These are phyloP conservation scores for Xylariaceae sp. DNA, from an alignment of 2,329 filamentous ascomycete genomes.

Conservation along the genomic window DNA sequence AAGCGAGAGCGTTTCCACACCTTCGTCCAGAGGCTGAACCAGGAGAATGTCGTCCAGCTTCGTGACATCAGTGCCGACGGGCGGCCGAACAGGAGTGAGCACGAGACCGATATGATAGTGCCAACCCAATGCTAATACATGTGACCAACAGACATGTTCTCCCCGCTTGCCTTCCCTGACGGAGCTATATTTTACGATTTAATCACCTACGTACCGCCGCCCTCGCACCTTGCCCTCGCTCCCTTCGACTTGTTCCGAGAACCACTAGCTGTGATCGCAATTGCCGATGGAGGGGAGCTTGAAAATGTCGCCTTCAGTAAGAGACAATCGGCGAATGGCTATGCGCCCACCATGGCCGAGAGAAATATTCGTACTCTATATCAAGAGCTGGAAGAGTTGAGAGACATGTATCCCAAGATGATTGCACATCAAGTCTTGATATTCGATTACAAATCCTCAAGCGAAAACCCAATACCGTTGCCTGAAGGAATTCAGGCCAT, in stretches of 20 bases:
- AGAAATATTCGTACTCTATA: slow-evolving; percentile 56
- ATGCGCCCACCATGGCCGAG: slow-evolving; percentile 48
- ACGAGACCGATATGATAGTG: neutral
- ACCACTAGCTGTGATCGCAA: slow-evolving; percentile 75
- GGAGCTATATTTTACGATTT: slow-evolving; percentile 88
- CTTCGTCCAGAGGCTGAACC: slow-evolving; percentile 73
- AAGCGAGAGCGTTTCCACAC: slow-evolving; percentile 73
- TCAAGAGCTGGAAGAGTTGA: slow-evolving; percentile 66
- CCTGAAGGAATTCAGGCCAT: slow-evolving; percentile 68
- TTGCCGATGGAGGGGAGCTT: slow-evolving; percentile 77
- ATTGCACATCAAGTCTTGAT: slow-evolving; percentile 75
- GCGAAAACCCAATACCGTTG: slow-evolving; percentile 48
- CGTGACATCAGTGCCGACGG: slow-evolving; percentile 83
- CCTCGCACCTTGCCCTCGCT: slow-evolving; percentile 72
- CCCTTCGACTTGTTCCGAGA: slow-evolving; percentile 91
- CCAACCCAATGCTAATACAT: slow-evolving; percentile 15
- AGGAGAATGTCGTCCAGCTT: slow-evolving; percentile 76
- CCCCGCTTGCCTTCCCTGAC: slow-evolving; percentile 79
- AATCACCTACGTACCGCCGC: slow-evolving; percentile 72
- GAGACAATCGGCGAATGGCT: slow-evolving; percentile 49
- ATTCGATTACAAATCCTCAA: slow-evolving; percentile 63
- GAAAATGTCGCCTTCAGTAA: slow-evolving; percentile 50
- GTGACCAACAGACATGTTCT: slow-evolving; percentile 76
- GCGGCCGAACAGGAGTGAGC: slow-evolving; percentile 77
- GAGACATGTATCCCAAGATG: slow-evolving; percentile 69